phyloP scores from a whole-genome alignment of 2,329 filamentous ascomycete genomes.

The Emergomyces africanus region DNA sequence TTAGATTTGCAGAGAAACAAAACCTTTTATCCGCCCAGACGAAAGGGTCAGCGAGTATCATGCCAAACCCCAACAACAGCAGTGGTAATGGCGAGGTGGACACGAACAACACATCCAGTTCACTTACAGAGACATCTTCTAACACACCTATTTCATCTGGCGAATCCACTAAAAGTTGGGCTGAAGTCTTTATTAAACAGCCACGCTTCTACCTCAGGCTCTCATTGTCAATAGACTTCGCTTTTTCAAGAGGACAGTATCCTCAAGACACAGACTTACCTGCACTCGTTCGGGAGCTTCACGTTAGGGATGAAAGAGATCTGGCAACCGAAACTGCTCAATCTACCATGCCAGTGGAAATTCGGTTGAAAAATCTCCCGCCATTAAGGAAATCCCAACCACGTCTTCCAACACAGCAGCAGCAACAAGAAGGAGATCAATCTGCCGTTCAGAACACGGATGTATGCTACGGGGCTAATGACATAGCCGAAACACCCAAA shows the following conservation, averaged over 20 bases:
- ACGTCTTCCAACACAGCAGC: neutral
- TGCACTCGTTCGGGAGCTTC: slow-evolving; percentile 5
- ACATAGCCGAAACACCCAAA: neutral
- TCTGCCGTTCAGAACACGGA: neutral
- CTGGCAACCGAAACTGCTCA: neutral
- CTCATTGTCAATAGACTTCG: slow-evolving; percentile 8
- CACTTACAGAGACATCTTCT: neutral
- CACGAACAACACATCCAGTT: neutral
- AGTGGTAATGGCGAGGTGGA: neutral
- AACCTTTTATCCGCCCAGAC: neutral
- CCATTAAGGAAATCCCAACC: neutral
- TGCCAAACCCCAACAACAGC: neutral
- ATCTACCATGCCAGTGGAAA: neutral
- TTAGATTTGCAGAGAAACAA: slow-evolving; percentile 1
- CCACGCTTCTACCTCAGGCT: slow-evolving; percentile 7
- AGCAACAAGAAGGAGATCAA: neutral
- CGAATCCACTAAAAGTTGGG: slow-evolving; percentile 6
- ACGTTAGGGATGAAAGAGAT: neutral
- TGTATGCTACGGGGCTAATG: neutral
- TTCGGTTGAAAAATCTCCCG: neutral
- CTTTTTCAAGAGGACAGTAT: slow-evolving; percentile 5
- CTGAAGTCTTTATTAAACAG: slow-evolving; percentile 6
- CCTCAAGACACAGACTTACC: slow-evolving; percentile 8
- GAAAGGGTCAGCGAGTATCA: neutral
- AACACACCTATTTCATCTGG: neutral